These are phyloP conservation scores for Vanderwaltozyma tropicalis DNA, from an alignment of 805 yeast genomes.

Conservation along the genomic window DNA sequence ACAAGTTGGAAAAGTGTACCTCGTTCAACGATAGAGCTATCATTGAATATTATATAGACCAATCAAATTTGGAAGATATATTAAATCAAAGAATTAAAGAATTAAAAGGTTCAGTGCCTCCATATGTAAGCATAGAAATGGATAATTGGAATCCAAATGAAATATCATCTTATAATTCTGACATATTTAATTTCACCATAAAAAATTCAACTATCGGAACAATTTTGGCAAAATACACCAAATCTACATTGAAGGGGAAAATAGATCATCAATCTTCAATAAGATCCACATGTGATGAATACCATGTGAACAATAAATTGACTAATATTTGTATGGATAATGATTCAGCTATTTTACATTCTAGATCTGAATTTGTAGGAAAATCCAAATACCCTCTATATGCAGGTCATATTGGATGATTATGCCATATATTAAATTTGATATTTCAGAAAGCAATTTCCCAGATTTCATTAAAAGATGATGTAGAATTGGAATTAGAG, in stretches of 20 bases:
- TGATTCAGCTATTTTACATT: slow-evolving; percentile 1
- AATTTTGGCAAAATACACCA: background rate
- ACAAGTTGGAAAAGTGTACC: too few relatives aligned
- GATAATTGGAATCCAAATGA: slow-evolving; percentile 1
- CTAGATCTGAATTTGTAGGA: background rate
- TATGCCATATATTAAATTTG: background rate
- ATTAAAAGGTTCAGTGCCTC: background rate
- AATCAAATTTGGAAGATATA: too few relatives aligned
- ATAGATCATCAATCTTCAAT: background rate
- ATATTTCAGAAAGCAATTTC: background rate
- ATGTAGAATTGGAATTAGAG: background rate
- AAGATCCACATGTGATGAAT: background rate
- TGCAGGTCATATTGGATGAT: background rate
- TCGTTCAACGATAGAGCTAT: too few relatives aligned
- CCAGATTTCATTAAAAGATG: background rate
- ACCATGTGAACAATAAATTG: background rate
- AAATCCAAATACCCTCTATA: background rate
- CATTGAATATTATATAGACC: too few relatives aligned
- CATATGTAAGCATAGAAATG: background rate
- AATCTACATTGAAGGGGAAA: background rate
- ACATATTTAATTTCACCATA: background rate
- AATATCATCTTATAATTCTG: background rate
- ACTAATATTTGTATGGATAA: background rate
- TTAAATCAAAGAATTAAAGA: background rate
- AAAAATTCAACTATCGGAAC: background rate